A percentile compares a stretch with the other conserved stretches of the same genome.
Evolutionary conservation across 352 stramenopile species (phyloP).

Genomic region (Aphanomyces astaci): DNA sequence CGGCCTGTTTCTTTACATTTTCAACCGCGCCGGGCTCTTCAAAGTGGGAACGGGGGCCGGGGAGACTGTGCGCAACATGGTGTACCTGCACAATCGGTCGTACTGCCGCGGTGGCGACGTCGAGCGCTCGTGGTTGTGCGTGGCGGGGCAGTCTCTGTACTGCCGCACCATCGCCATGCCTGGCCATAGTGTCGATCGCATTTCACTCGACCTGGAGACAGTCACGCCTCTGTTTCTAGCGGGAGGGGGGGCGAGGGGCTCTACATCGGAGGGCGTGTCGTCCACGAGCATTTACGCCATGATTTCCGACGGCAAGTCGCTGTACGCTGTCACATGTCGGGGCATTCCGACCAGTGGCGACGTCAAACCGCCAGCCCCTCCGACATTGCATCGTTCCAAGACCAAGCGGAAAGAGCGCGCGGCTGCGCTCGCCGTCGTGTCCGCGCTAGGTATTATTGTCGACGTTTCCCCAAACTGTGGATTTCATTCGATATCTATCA

Average conservation of each 20-base stretch:
- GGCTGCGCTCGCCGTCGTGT: slow-evolving; percentile 29
- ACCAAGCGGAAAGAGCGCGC: slow-evolving; percentile 30
- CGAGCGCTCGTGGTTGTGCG: slow-evolving; percentile 70
- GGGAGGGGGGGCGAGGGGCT: too few species aligned
- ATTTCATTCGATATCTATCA: too few species aligned
- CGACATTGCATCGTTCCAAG: slow-evolving; percentile 40
- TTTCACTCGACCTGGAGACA: slow-evolving; percentile 32
- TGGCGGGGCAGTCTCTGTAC: slow-evolving; percentile 51
- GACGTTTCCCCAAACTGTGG: too few species aligned
- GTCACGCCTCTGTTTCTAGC: slow-evolving; percentile 57
- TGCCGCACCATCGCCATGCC: slow-evolving; percentile 70
- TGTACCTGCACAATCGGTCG: slow-evolving; percentile 53
- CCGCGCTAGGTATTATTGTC: slow-evolving; percentile 10
- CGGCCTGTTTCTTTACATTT: slow-evolving; percentile 61
- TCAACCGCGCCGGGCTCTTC: slow-evolving; percentile 46
- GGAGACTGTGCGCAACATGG: slow-evolving; percentile 53
- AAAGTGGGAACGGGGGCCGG: slow-evolving; percentile 66
- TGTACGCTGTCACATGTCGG: slow-evolving; percentile 59
- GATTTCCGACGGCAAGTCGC: slow-evolving; percentile 46
- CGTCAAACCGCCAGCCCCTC: not conserved
- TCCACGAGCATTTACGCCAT: slow-evolving; percentile 66
- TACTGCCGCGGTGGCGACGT: slow-evolving; percentile 53
- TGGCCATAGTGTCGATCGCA: slow-evolving; percentile 53
- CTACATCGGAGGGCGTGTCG: slow-evolving; percentile 31
- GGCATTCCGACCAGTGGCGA: slow-evolving; percentile 25